A percentile compares a stretch with the other conserved stretches of the same genome.
phyloP scores from a whole-genome alignment of 1,284 basidiomycete genomes.

The Retiboletus flavoniger region DNA sequence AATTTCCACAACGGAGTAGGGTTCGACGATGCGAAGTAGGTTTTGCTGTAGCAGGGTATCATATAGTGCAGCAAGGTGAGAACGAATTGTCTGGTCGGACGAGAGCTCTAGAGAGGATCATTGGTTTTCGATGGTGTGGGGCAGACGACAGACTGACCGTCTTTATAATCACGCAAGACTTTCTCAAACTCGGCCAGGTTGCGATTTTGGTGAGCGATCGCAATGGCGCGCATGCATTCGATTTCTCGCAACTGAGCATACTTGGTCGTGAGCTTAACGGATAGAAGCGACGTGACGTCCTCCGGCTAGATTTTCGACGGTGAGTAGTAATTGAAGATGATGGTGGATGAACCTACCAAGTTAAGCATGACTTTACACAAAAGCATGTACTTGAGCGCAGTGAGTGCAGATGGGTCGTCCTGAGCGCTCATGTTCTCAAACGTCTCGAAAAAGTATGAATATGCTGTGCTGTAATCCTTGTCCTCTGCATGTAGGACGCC shows the following conservation, averaged over 20 bases:
- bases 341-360: constrained; percentile 52
- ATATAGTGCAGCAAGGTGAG: constrained; percentile 90
- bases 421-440: constrained; percentile 78
- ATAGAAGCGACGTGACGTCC: constrained; percentile 84
- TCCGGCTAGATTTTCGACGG: constrained; percentile 64
- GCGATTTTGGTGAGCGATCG: constrained; percentile 89
- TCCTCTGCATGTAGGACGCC: constrained; percentile 95
- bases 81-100: constrained; percentile 90
- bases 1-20: constrained; percentile 91
- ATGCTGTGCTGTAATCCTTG: constrained; percentile 96
- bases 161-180: constrained; percentile 83
- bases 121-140: background rate
- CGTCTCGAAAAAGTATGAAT: constrained; percentile 97
- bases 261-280: constrained; percentile 84
- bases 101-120: constrained; percentile 71
- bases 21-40: constrained; percentile 90
- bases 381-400: constrained; percentile 95
- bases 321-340: background rate
- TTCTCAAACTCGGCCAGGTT: constrained; percentile 89
- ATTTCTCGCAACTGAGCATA: constrained; percentile 84
- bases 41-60: constrained; percentile 97
- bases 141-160: constrained; percentile 51
- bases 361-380: constrained; percentile 98
- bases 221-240: constrained; percentile 94
- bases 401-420: constrained; percentile 77